Evolutionary conservation across 2,329 filamentous ascomycete genomes (phyloP).

Genomic region (Aureobasidium sp.): DNA sequence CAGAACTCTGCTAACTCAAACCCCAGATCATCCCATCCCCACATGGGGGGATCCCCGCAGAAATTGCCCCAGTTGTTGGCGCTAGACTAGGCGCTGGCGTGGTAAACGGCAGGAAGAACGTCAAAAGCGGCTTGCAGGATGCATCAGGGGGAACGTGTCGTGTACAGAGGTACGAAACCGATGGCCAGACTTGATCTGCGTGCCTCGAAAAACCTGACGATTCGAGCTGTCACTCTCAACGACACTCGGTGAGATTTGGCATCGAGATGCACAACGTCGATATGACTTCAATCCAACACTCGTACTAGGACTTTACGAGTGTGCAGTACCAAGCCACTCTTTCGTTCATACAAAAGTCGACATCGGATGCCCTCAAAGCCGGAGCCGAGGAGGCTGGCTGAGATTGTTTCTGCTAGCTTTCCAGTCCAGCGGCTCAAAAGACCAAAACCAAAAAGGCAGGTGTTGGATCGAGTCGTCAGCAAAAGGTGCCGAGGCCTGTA

Average conservation of each 20-base stretch:
- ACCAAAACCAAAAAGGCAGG: neutral
- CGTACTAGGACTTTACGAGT: neutral
- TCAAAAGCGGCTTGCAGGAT: conserved; percentile 3
- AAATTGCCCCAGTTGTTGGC: neutral
- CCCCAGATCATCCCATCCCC: conserved; percentile 1
- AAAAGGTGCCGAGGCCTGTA: conserved; percentile 2
- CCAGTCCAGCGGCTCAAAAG: neutral
- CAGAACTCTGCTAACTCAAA: neutral
- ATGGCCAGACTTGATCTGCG: conserved; percentile 1
- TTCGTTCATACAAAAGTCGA: neutral
- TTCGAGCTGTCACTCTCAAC: neutral
- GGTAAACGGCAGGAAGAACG: neutral
- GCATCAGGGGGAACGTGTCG: neutral
- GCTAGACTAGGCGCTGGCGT: neutral
- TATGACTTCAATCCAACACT: too few species aligned
- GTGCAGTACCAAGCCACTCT: neutral
- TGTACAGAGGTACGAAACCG: neutral
- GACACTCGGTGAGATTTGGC: neutral
- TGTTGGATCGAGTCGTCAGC: neutral
- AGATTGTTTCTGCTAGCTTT: neutral
- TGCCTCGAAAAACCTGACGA: neutral
- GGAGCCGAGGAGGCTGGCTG: neutral
- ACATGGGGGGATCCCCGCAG: neutral
- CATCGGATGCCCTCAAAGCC: neutral
- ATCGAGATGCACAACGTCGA: neutral